Base-by-base conservation (phyloP, 208 protist species). In the Crithidia brevicula region DNA sequence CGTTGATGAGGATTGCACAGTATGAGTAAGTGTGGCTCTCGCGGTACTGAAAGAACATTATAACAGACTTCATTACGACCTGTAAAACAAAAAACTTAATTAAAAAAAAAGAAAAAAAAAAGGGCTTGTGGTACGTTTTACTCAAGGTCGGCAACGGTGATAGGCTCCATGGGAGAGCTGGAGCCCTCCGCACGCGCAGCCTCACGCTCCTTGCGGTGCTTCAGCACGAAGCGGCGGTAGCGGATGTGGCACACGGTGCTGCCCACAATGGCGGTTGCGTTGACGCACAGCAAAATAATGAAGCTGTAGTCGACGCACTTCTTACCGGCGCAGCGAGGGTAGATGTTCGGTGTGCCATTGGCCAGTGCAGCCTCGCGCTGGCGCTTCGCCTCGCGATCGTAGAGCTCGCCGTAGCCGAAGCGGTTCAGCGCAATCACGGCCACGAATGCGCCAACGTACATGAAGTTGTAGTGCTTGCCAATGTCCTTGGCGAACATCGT, bases 401-500 rank as follows among this genome's bases (percentile, higher is more conserved):
- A 88, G 54, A 82, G 67, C 71, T 82, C 73, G 23, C 86, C 86
- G 60, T 86, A 92, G 60, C 72, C 78, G 38, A 87, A 88, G 28
- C 74, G 77, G 61, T 89, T 92, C 47, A 88, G 73, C 23, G 76
- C 77, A 46, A 92, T 83, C 9, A 83, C 80, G 11, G 83, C 74
- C 4, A 82, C 56, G 31, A 86, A 72, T 50, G 69, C 83, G 22
- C 83, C 79, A 8, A 74, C 75, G 61, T 82, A 91, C 71, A 84
- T 78, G 34, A 91, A 87, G 74, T 86, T 85, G 77, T 91, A 91
- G 76, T 87, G 78, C 79, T 91, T 91, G 47, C 85, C 85, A 18
- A 86, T 82, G 53, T 91, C 81, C 70, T 84, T 80, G 20, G 82
- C 74, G 34, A 86, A 91, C n/a, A 91, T 15, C 2, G 68, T 68